These are phyloP conservation scores for Ganoderma multipileum DNA, from an alignment of 1,284 basidiomycete species.

Conservation along the genomic window DNA sequence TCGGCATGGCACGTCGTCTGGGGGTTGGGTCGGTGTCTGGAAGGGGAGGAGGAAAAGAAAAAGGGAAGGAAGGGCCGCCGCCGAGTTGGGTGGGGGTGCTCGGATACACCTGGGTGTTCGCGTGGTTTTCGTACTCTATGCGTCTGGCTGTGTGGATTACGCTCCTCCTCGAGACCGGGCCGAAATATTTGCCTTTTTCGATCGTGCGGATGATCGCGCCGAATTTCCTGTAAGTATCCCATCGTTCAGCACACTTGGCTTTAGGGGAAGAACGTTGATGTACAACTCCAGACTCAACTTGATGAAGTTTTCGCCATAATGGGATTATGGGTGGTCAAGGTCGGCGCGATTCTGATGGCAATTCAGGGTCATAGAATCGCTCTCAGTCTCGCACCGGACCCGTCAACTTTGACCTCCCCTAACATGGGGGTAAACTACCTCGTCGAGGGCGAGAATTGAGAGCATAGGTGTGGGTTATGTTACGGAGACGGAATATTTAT, in stretches of 20 bases:
- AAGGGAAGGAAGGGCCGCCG: conserved; percentile 19
- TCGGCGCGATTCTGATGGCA: no score
- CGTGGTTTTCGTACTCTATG: conserved; percentile 20
- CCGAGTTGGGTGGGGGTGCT: background rate
- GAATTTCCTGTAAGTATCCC: background rate
- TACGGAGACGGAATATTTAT: no score
- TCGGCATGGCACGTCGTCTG: conserved; percentile 12
- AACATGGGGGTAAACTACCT: no score
- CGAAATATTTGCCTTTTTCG: background rate
- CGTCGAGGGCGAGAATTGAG: no score
- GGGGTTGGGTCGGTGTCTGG: background rate
- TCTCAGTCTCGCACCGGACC: no score
- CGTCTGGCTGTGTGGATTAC: background rate
- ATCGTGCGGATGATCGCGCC: background rate
- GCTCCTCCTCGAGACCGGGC: background rate
- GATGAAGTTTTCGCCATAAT: background rate
- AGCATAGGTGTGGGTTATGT: no score
- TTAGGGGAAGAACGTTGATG: background rate
- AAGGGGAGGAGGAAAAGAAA: background rate
- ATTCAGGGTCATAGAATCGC: no score
- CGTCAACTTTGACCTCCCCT: no score
- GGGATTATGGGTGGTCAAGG: no score
- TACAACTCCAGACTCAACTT: background rate
- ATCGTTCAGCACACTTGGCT: background rate
- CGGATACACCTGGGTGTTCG: conserved; percentile 26